phyloP scores from a whole-genome alignment of 257 asterid species.

The Cynanchum wilfordii region DNA sequence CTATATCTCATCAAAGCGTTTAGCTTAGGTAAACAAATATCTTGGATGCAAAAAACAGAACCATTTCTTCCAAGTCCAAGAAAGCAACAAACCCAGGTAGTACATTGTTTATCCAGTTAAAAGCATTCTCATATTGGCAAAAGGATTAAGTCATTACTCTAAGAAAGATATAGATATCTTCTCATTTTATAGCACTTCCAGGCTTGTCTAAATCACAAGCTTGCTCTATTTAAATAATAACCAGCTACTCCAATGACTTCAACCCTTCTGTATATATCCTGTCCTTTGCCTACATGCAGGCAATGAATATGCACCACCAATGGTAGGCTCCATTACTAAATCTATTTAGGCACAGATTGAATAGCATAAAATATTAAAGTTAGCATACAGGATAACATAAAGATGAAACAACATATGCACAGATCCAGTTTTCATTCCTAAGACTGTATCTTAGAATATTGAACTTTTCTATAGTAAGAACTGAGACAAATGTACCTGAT shows the following conservation, averaged over 20 bases:
- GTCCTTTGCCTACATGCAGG: not conserved
- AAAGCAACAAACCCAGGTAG: not conserved
- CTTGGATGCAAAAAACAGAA: not conserved
- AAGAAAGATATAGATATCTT: not conserved
- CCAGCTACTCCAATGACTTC: not conserved
- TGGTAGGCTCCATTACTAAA: no score
- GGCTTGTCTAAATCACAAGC: not conserved
- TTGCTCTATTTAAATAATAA: not conserved
- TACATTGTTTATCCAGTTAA: not conserved
- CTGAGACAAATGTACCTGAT: constrained; percentile 56
- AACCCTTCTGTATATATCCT: not conserved
- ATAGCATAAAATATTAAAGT: not conserved
- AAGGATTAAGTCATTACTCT: not conserved
- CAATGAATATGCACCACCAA: not conserved
- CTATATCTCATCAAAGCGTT: not conserved
- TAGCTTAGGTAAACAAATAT: not conserved
- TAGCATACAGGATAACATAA: not conserved
- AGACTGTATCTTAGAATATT: not conserved
- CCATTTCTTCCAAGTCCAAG: not conserved
- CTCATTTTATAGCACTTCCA: not conserved
- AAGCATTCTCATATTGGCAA: not conserved
- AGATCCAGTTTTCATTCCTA: not conserved
- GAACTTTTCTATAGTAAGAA: not conserved
- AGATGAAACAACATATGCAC: not conserved
- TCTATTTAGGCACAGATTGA: not conserved